Conservation (phyloP, 352 stramenopile species). For the Phytopythium mirpurense region DNA sequence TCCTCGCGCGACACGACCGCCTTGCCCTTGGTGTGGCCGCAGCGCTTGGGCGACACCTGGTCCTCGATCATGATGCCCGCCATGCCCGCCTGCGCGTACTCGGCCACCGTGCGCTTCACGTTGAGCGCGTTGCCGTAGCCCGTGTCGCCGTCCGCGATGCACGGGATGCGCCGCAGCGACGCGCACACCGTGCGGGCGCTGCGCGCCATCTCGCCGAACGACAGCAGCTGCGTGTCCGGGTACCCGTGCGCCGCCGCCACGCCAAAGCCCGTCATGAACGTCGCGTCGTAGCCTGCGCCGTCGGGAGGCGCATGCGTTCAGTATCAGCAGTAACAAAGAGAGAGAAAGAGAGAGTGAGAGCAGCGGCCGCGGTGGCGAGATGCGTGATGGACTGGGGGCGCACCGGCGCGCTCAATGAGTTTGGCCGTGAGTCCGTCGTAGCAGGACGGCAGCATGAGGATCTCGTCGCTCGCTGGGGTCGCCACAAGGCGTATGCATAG, state of each 20-base stretch:
- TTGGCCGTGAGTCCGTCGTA: conserved; percentile 90
- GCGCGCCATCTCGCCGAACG: conserved; percentile 56
- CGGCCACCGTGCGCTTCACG: conserved; percentile 89
- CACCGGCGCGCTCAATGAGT: conserved; percentile 72
- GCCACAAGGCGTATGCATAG: no score
- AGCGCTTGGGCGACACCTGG: conserved; percentile 91
- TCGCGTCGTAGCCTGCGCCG: conserved; percentile 61
- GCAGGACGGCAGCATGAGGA: conserved; percentile 87
- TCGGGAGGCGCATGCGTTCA: no score
- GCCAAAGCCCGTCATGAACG: conserved; percentile 93
- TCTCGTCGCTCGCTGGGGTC: conserved; percentile 30
- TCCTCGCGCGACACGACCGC: conserved; percentile 83
- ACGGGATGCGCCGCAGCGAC: conserved; percentile 34
- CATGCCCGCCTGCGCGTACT: conserved; percentile 89
- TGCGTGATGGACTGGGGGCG: no score
- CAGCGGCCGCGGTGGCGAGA: no score
- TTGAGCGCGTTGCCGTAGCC: conserved; percentile 94
- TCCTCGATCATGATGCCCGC: conserved; percentile 94
- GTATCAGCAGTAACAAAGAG: not conserved
- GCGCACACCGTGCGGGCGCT: conserved; percentile 37
- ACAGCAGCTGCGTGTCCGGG: conserved; percentile 86
- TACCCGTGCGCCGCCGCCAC: conserved; percentile 84
- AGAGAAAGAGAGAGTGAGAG: not conserved
- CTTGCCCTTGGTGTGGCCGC: conserved; percentile 91
- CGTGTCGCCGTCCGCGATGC: conserved; percentile 87